Evolutionary conservation across 2,329 filamentous ascomycete genomes (phyloP).

Genomic region (Exophiala bonariae): DNA sequence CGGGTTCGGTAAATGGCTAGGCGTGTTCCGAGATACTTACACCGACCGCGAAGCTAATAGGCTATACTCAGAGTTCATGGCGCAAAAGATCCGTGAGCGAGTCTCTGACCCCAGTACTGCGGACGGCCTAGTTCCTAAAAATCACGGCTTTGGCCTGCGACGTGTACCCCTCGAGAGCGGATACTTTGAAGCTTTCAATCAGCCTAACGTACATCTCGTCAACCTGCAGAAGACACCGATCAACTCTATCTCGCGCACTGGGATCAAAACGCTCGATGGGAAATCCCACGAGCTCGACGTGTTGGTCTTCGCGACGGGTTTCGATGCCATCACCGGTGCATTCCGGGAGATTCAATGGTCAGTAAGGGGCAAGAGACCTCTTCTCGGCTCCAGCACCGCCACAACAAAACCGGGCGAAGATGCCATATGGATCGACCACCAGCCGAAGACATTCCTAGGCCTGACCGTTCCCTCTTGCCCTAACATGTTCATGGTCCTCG

Average conservation of each 20-base stretch:
- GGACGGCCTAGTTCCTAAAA: slow-evolving; percentile 55
- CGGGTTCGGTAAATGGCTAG: slow-evolving; percentile 56
- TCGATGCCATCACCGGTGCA: slow-evolving; percentile 42
- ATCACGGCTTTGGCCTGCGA: slow-evolving; percentile 58
- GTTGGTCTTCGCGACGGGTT: slow-evolving; percentile 44
- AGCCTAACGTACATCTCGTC: slow-evolving; percentile 47
- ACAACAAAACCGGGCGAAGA: slow-evolving; percentile 2
- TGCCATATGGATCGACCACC: slow-evolving; percentile 27
- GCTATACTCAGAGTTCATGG: slow-evolving; percentile 57
- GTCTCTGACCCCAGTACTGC: slow-evolving; percentile 51
- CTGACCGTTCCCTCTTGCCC: slow-evolving; percentile 42
- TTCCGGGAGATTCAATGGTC: slow-evolving; percentile 42
- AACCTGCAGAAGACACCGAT: slow-evolving; percentile 45
- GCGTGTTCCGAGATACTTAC: slow-evolving; percentile 54
- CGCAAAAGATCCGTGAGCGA: slow-evolving; percentile 50
- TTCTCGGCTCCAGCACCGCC: slow-evolving; percentile 38
- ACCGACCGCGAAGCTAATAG: slow-evolving; percentile 49
- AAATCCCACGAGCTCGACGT: slow-evolving; percentile 39
- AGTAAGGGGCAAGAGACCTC: slow-evolving; percentile 34
- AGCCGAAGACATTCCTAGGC: slow-evolving; percentile 41
- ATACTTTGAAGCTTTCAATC: slow-evolving; percentile 53
- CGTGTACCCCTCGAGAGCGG: slow-evolving; percentile 49
- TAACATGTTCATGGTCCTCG: slow-evolving; percentile 55
- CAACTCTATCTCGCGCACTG: slow-evolving; percentile 36
- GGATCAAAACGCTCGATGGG: slow-evolving; percentile 41